Percentiles rank a stretch among this genome's conserved stretches.
Conservation (phyloP, 2,329 filamentous ascomycete genomes). For the Clonostachys solani region DNA sequence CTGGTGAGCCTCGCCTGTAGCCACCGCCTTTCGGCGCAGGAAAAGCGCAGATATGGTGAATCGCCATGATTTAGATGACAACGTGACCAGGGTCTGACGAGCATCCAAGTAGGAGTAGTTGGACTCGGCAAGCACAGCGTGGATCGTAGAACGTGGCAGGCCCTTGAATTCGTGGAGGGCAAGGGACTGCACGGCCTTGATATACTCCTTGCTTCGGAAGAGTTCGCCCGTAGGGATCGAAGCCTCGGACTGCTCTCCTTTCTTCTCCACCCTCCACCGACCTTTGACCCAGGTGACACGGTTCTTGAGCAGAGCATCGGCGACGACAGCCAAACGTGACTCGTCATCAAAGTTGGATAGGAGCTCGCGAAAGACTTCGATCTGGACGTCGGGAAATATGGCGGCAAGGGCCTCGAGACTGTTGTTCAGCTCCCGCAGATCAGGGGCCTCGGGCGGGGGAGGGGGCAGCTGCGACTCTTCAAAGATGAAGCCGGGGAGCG, state of each 20-base stretch:
- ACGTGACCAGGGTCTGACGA: conserved; percentile 61
- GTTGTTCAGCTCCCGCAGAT: conserved; percentile 66
- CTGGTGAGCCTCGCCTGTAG: conserved; percentile 49
- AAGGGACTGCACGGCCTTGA: conserved; percentile 61
- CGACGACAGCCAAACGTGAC: conserved; percentile 71
- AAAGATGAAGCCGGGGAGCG: conserved; percentile 43
- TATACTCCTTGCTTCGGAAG: conserved; percentile 66
- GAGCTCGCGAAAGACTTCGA: conserved; percentile 81
- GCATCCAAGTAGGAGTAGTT: conserved; percentile 76
- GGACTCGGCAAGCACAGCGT: conserved; percentile 73
- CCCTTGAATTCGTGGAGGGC: conserved; percentile 74
- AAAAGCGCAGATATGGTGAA: conserved; percentile 70
- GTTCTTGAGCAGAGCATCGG: conserved; percentile 72
- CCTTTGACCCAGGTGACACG: conserved; percentile 67
- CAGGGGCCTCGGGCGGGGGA: conserved; percentile 46
- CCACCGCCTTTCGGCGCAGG: conserved; percentile 55
- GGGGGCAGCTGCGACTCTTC: conserved; percentile 50
- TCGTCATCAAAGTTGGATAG: conserved; percentile 70
- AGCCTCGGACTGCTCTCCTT: conserved; percentile 2
- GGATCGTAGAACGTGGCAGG: conserved; percentile 68
- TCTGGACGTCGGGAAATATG: conserved; percentile 76
- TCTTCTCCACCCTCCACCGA: conserved; percentile 48
- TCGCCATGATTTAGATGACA: conserved; percentile 74
- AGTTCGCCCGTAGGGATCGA: conserved; percentile 53
- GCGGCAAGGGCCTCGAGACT: conserved; percentile 64